Conservation (phyloP, 768 basidiomycete species). For the Amanita subjunquillea region DNA sequence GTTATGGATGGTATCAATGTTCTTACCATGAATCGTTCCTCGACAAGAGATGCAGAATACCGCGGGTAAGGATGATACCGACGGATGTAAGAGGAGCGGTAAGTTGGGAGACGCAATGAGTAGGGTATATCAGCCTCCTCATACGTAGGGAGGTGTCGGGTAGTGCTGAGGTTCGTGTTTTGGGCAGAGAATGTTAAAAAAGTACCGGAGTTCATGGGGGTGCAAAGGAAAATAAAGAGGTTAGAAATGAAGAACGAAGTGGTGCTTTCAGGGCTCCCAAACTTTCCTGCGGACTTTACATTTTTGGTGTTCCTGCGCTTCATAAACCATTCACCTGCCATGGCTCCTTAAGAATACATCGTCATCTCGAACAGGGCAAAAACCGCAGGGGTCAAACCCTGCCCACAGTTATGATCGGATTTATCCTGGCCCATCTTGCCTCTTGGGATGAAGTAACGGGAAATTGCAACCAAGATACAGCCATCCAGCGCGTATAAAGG, state of each 20-base stretch:
- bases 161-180: not conserved
- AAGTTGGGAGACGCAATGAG: not conserved
- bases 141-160: not conserved
- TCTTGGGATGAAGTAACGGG: too few relatives aligned
- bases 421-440: too few relatives aligned
- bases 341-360: not conserved
- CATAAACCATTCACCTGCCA: not conserved
- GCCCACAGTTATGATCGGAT: not conserved
- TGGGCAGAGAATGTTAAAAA: not conserved
- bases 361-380: not conserved
- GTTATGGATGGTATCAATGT: not conserved
- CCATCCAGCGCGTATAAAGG: too few relatives aligned
- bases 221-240: not conserved
- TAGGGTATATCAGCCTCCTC: not conserved
- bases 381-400: not conserved
- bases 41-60: not conserved
- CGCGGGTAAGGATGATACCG: not conserved
- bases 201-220: not conserved
- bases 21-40: not conserved
- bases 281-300: not conserved
- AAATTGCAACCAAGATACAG: too few relatives aligned
- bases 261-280: not conserved
- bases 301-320: not conserved
- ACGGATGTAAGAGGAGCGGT: not conserved
- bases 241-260: not conserved